Base-by-base conservation (phyloP, 345 rosid genomes). In the Cardamine chenopodiifolia region DNA sequence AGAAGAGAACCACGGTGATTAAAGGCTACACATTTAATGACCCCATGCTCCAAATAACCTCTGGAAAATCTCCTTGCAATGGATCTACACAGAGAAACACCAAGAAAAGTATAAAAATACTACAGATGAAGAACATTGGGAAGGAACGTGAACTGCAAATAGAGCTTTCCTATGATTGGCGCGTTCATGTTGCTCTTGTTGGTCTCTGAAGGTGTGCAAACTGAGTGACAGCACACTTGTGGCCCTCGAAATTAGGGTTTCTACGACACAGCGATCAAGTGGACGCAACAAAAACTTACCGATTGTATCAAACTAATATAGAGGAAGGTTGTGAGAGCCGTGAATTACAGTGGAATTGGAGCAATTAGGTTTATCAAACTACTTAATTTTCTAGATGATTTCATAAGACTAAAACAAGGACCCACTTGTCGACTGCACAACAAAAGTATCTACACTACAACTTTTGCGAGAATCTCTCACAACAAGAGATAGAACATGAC, bases 1-100 rank as follows among this genome's bases (percentile, higher is more conserved):
- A 96, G 98, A 78, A 96, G 98, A 60, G 97, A 89, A 1, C 98
- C 99, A 32, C 97, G 96, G 76, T 97, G 98, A 70, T 96, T 96
- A 55, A 96, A 96, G 73, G 99, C 96, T 39, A 96, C 83, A 58
- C 99, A 95, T 63, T 95, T 90, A 88, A 88, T 92, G 68, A 89
- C 80, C 11, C 98, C 99, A 82, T 96, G 94, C 50, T 96, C 96
- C 84, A 96, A 71, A 77, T 85, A 96, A 92, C 98, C 77, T 92
- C 98, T 10, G 98, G 98, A 64, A 96, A 96, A 82, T 92, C 99
- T 74, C 99, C 99, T 87, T 96, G 99, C 81, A 96, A 44, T 28
- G 99, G 98, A 87, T 92, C 98, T 85, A 67, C 62, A 56, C 8
- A 19, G 2, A 48, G 23, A 44, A 15, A 58, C 9, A n/a, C 53